phyloP scores from a whole-genome alignment of 1,284 basidiomycete species.

The Athelia sp. region DNA sequence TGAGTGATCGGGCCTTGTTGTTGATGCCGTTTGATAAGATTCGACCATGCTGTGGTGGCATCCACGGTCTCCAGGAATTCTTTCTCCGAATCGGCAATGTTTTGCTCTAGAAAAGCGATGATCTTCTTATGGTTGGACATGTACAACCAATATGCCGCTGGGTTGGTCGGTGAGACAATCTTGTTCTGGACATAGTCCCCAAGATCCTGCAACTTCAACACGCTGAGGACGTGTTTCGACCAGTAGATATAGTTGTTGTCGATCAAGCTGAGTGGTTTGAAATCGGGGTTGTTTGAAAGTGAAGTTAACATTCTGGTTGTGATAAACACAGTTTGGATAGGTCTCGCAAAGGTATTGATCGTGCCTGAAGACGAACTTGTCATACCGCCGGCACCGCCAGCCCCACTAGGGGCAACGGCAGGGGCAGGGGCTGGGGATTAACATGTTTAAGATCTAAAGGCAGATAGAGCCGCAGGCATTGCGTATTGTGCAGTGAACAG shows the following conservation, averaged over 20 bases:
- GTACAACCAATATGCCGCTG: neutral
- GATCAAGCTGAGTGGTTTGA: too few species aligned
- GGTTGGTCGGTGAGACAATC: neutral
- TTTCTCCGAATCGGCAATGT: neutral
- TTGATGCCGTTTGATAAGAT: neutral
- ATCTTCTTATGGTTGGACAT: neutral
- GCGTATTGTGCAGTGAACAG: too few species aligned
- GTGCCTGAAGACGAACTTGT: too few species aligned
- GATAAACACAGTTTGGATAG: too few species aligned
- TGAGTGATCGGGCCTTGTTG: neutral
- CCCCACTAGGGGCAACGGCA: conserved; percentile 66
- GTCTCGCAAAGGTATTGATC: too few species aligned
- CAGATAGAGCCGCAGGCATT: too few species aligned
- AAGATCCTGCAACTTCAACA: neutral
- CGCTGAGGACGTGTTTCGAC: too few species aligned
- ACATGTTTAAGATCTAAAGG: too few species aligned
- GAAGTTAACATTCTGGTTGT: too few species aligned
- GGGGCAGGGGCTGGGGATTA: conserved; percentile 35
- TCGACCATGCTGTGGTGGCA: neutral
- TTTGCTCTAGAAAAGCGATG: neutral
- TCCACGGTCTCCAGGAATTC: conserved; percentile 3
- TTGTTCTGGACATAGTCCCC: neutral
- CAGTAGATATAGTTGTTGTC: too few species aligned
- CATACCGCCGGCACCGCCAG: too few species aligned
- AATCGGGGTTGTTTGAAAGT: too few species aligned